Evolutionary conservation across 345 rosid species (phyloP), one percentile per base, ranked within the genome.

Genomic region (Cardiospermum halicacabum): DNA sequence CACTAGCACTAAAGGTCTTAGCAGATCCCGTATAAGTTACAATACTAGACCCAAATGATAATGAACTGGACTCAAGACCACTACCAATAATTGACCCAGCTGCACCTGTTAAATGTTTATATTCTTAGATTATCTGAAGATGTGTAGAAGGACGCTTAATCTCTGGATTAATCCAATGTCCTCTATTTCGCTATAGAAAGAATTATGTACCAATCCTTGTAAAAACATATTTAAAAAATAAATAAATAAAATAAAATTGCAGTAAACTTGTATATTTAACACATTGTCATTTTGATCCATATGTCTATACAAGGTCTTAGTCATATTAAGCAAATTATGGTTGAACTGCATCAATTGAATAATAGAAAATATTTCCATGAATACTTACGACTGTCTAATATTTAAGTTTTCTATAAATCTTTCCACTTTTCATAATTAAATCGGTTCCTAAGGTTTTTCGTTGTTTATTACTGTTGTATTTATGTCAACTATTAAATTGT

Each of bases 41-140:
- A 75, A 90, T 79, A 75, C 97, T 90, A 51, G 96, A 93, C 43
- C 83, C 94, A 79, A 88, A 85, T 31, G 99, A 93, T 69, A 88
- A 55, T 7, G 98, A 89, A 25, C 79, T 76, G 30, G 91, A 90
- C 77, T 86, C 91, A 36, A 74, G 78, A 64, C 86, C 88, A 55
- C 95, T 86, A 73, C 87, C 85, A 9, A 78, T 74, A 58, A 74
- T 65, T 30, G 89, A 87, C 22, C 88, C 86, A 16, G 63, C 77
- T 1, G 82, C 80, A 73, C 89, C 97, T 92, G 84, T 74, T 72
- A 71, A 40, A 56, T 57, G n/a, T 2, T 3, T 30, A 32, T 39
- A 24, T 47, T 51, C 32, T 34, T 18, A 34, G 5, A 49, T 26
- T 32, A 40, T 39, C 39, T 25, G 50, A 49, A 28, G 5, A 45